phyloP scores from a whole-genome alignment of 1,139 yeast genomes.

The Candida glucosophila region DNA sequence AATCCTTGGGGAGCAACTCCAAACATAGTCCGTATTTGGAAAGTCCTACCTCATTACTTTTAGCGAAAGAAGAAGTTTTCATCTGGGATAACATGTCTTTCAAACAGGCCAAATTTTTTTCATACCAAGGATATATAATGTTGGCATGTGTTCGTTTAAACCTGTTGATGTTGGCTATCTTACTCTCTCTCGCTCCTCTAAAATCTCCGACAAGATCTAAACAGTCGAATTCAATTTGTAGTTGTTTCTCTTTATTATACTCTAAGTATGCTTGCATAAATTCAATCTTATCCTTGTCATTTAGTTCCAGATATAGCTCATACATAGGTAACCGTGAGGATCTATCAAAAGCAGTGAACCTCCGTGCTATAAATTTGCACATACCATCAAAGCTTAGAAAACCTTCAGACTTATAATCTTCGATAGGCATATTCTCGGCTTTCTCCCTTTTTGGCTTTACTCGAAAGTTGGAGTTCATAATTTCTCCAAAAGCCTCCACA shows the following conservation, averaged over 20 bases:
- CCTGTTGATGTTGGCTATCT: constrained; percentile 4
- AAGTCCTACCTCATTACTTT: constrained; percentile 8
- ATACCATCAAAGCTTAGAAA: constrained; percentile 12
- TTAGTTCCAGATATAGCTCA: constrained; percentile 11
- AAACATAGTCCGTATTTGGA: constrained; percentile 11
- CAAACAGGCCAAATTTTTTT: constrained; percentile 4
- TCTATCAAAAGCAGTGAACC: constrained; percentile 8
- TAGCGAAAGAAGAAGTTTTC: constrained; percentile 3
- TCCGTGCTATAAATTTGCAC: constrained; percentile 14
- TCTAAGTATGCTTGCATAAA: constrained; percentile 19
- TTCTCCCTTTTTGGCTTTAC: too few species aligned
- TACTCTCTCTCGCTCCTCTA: too few species aligned
- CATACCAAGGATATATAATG: constrained; percentile 10
- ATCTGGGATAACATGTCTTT: constrained; percentile 3
- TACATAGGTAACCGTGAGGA: constrained; percentile 8
- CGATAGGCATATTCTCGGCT: too few species aligned
- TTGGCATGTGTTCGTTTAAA: constrained; percentile 6
- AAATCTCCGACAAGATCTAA: constrained; percentile 11
- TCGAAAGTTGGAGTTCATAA: too few species aligned
- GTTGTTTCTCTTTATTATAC: constrained; percentile 18
- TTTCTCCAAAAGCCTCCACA: too few species aligned
- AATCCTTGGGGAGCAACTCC: constrained; percentile 11
- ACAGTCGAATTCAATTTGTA: constrained; percentile 14
- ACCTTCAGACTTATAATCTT: constrained; percentile 11
- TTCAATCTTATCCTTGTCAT: constrained; percentile 3